Conservation (phyloP, 140 eudicot genomes). For the Cichorium intybus region DNA sequence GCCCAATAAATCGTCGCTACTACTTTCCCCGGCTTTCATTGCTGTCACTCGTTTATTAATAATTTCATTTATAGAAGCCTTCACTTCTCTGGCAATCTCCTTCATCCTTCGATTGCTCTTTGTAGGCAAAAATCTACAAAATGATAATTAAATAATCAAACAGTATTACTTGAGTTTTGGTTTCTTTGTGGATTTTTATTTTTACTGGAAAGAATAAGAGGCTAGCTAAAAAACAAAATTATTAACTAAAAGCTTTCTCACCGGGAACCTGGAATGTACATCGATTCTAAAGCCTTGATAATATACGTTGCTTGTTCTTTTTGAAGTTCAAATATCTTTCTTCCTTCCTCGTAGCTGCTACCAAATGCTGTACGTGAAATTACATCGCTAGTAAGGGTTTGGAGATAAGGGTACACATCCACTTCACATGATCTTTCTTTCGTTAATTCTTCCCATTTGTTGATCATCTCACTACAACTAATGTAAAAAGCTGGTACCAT, state of each 20-base stretch:
- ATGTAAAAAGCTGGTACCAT: constrained; percentile 6
- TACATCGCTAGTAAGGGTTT: background rate
- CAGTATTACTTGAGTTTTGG: too few relatives aligned
- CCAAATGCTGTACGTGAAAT: constrained; percentile 15
- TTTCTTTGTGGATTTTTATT: too few relatives aligned
- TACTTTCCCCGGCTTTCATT: background rate
- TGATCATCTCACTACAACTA: constrained; percentile 3
- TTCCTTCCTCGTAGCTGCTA: constrained; percentile 13
- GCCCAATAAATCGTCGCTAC: background rate
- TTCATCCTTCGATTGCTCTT: background rate
- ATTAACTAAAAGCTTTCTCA: background rate
- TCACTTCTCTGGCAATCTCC: background rate
- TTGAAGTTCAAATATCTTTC: constrained; percentile 13
- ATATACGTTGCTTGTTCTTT: background rate
- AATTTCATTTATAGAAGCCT: background rate
- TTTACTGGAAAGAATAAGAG: too few relatives aligned
- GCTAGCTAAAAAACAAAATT: background rate
- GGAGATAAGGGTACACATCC: constrained; percentile 5
- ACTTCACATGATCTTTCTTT: constrained; percentile 8
- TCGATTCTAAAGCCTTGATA: background rate
- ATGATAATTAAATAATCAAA: background rate
- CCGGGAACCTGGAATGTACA: constrained; percentile 17
- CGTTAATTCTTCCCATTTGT: constrained; percentile 8
- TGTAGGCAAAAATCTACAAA: constrained; percentile 1
- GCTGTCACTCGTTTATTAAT: background rate